A percentile compares a stretch with the other conserved stretches of the same genome.
Conservation (phyloP, 352 stramenopile genomes). For the Pythium dissotocum region DNA sequence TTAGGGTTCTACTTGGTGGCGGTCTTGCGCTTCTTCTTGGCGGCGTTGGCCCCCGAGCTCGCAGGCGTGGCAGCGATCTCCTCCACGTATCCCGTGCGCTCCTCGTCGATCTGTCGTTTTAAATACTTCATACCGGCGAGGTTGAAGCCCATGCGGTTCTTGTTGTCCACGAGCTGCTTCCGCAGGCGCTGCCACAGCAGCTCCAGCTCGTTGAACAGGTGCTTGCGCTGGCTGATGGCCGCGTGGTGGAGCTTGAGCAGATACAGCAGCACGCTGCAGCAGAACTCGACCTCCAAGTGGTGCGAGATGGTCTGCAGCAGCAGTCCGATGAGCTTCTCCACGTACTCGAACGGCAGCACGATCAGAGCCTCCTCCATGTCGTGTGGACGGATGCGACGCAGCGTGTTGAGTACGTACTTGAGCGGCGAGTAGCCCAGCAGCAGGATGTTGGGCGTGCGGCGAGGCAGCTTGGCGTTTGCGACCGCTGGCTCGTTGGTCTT, state of each 20-base stretch:
- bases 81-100: constrained; percentile 76
- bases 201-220: constrained; percentile 77
- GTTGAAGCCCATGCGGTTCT: constrained; percentile 89
- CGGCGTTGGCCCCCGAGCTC: background rate
- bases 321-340: constrained; percentile 93
- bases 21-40: constrained; percentile 63
- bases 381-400: constrained; percentile 91
- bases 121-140: constrained; percentile 86
- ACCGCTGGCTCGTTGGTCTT: constrained; percentile 61
- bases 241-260: constrained; percentile 80
- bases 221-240: constrained; percentile 67
- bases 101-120: constrained; percentile 81
- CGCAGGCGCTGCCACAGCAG: constrained; percentile 78
- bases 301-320: constrained; percentile 89
- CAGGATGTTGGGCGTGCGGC: constrained; percentile 89
- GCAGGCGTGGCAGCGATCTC: constrained; percentile 51
- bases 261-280: constrained; percentile 76
- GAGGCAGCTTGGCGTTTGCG: constrained; percentile 28
- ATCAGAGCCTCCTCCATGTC: constrained; percentile 98
- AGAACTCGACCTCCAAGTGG: constrained; percentile 93
- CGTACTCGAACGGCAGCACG: constrained; percentile 96
- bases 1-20: background rate
- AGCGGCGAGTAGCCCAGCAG: constrained; percentile 94
- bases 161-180: constrained; percentile 69
- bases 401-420: constrained; percentile 93